phyloP scores from a whole-genome alignment of 805 yeast species.

The Zygosaccharomyces rouxii region DNA sequence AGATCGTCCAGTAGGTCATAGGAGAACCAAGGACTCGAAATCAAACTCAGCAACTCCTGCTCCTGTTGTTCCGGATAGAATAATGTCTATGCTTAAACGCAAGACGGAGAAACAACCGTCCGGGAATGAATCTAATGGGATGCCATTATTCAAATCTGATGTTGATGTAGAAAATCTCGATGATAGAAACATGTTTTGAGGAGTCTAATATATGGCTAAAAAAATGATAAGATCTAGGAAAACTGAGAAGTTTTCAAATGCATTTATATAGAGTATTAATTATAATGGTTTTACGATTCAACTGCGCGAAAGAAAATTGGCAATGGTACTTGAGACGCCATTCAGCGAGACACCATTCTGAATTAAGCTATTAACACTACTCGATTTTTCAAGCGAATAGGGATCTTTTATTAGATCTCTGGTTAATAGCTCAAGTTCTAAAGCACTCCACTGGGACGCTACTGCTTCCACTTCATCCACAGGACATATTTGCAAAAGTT shows the following conservation, averaged over 20 bases:
- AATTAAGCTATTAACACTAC: not conserved
- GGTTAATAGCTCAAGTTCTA: slow-evolving; percentile 41
- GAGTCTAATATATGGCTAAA: not conserved
- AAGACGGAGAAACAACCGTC: slow-evolving; percentile 3
- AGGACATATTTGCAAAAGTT: slow-evolving; percentile 49
- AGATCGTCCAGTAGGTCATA: not conserved
- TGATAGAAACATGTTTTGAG: not conserved
- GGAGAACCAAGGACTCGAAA: slow-evolving; percentile 10
- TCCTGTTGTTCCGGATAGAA: slow-evolving; percentile 11
- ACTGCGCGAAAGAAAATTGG: slow-evolving; percentile 45
- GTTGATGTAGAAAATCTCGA: not conserved
- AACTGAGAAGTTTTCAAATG: not conserved
- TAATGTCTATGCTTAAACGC: slow-evolving; percentile 15
- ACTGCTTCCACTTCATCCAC: slow-evolving; percentile 52
- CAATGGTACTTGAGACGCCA: slow-evolving; percentile 32
- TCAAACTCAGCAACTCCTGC: slow-evolving; percentile 9
- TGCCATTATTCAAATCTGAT: not conserved
- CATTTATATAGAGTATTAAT: not conserved
- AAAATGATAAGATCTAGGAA: not conserved
- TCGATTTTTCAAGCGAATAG: slow-evolving; percentile 15
- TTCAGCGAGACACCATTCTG: slow-evolving; percentile 5
- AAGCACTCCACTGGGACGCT: slow-evolving; percentile 57
- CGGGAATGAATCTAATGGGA: not conserved
- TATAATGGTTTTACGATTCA: slow-evolving; percentile 3
- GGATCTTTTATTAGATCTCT: slow-evolving; percentile 28